Evolutionary conservation across 805 yeast species (phyloP), one percentile per base, ranked within the genome.

Genomic region (Barnettozyma vustinii): DNA sequence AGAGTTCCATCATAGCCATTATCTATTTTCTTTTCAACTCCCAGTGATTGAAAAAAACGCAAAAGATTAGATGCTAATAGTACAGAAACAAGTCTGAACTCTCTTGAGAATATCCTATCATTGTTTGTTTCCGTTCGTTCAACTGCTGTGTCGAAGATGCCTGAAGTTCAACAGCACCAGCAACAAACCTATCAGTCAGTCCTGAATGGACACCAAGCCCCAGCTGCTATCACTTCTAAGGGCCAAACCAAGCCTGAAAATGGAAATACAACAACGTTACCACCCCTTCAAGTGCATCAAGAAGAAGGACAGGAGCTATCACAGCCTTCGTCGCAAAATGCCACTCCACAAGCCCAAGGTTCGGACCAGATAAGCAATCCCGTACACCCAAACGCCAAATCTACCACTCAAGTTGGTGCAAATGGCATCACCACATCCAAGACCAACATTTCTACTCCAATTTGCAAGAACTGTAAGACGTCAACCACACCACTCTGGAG

Each of bases 401-500:
- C 83, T 4, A 80, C 83, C 9, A 65, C 75, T 2, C 71, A 71
- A 12, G 75, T 80, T 33, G 72, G 78, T 30, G 69, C 72, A 23
- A 80, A 79, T 57, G 86, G 86, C 26, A 72, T 83, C 36, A 77
- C 84, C 21, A 80, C 86, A n/a, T 73, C 84, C 16, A 81, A 80
- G 56, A 73, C 82, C 16, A 81, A 78, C 58, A 77, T 80, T 52
- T 66, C 83, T 13, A 71, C 80, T 32, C 88, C 95, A 5, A 76
- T 84, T 20, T 91, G 98, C 65, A 87, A 85, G 57, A 91, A 91
- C 66, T 91, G 98, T 70, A 79, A 84, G 60, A 91, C 98, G 2
- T 86, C 89, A 50, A 91, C 94, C 1, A 91, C 98, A 2, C 97
- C 98, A 1, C 71, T 91, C 26, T 91, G 97, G 97, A 77, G 97